These are phyloP conservation scores for Aspergillus sp. DNA, from an alignment of 2,329 filamentous ascomycete species.

Conservation along the genomic window DNA sequence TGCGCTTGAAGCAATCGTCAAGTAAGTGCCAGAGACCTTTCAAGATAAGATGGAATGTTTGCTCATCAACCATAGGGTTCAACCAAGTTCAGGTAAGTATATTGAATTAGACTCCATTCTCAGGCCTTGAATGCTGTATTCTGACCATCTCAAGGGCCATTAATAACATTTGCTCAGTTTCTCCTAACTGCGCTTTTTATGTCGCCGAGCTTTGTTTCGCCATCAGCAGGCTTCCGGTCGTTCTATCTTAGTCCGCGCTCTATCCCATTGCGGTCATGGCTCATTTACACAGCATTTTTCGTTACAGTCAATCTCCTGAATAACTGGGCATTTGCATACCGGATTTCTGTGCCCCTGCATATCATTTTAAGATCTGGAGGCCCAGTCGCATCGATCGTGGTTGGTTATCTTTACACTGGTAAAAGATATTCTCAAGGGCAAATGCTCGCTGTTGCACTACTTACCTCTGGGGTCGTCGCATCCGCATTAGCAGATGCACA, in stretches of 20 bases:
- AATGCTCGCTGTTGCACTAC: conserved; percentile 73
- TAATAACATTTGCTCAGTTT: conserved; percentile 88
- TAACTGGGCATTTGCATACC: conserved; percentile 96
- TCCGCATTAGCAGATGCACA: conserved; percentile 88
- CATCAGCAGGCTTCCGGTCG: conserved; percentile 57
- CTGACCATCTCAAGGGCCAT: conserved; percentile 59
- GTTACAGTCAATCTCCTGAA: conserved; percentile 94
- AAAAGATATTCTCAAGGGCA: conserved; percentile 82
- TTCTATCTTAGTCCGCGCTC: conserved; percentile 74
- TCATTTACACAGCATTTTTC: conserved; percentile 85
- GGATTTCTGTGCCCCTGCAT: conserved; percentile 93
- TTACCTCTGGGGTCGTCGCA: conserved; percentile 82
- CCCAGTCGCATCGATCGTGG: conserved; percentile 90
- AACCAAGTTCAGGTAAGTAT: conserved; percentile 73
- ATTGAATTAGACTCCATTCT: not conserved
- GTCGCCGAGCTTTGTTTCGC: conserved; percentile 72
- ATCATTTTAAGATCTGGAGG: conserved; percentile 95
- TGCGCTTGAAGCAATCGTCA: conserved; percentile 90
- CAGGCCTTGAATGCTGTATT: not conserved
- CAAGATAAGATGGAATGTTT: not conserved
- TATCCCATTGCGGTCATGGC: conserved; percentile 82
- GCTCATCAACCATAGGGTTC: conserved; percentile 59
- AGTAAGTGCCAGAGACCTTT: conserved; percentile 59
- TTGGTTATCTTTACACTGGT: conserved; percentile 77
- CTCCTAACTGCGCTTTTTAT: conserved; percentile 77